These are phyloP conservation scores for Wickerhamiella alocasiicola DNA, from an alignment of 805 yeast genomes.

Conservation along the genomic window DNA sequence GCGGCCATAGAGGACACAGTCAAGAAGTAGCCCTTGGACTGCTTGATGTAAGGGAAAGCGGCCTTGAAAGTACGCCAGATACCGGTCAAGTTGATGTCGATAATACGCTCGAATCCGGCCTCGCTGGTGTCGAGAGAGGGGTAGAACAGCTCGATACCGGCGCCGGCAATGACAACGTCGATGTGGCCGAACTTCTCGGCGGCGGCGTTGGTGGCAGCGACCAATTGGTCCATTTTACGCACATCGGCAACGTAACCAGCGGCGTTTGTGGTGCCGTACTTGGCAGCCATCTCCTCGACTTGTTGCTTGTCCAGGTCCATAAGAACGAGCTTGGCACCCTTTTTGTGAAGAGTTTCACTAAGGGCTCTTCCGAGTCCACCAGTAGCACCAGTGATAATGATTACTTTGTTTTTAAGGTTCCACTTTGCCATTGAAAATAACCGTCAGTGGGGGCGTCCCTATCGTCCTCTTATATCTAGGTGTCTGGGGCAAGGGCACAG, in stretches of 20 bases:
- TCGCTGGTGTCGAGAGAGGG: constrained; percentile 4
- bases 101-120: constrained; percentile 8
- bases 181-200: constrained; percentile 11
- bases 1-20: constrained; percentile 11
- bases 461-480: no score
- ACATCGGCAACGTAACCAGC: constrained; percentile 9
- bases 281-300: constrained; percentile 1
- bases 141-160: constrained; percentile 8
- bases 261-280: constrained; percentile 5
- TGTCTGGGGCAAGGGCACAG: no score
- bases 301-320: constrained; percentile 7
- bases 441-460: no score
- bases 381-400: constrained; percentile 11
- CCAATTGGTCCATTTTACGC: constrained; percentile 3
- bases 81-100: constrained; percentile 10
- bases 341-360: not conserved
- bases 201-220: constrained; percentile 6
- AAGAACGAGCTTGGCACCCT: constrained; percentile 10
- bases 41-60: constrained; percentile 10
- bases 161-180: constrained; percentile 12
- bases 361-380: constrained; percentile 10
- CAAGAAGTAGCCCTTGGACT: constrained; percentile 9
- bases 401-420: constrained; percentile 7
- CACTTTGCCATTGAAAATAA: constrained; percentile 5
- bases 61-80: constrained; percentile 12